phyloP scores from a whole-genome alignment of 345 rosid species.

The Gossypium herbaceum region DNA sequence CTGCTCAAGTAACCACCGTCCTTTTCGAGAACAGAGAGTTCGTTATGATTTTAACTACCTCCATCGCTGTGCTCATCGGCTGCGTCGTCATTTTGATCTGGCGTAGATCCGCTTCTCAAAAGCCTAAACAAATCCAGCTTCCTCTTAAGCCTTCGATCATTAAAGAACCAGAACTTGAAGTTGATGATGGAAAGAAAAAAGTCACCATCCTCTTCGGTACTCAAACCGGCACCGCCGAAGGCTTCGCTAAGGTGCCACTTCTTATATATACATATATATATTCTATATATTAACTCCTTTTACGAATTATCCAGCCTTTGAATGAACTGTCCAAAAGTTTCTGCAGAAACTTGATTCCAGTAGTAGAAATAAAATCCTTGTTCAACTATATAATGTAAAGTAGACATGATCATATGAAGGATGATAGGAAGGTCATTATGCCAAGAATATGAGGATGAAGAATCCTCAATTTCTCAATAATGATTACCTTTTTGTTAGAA shows the following conservation, averaged over 20 bases:
- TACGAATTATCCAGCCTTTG: neutral
- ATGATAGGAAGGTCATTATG: no score
- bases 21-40: constrained; percentile 41
- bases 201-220: constrained; percentile 88
- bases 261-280: neutral
- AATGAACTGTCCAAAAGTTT: no score
- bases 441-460: no score
- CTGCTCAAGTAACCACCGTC: constrained; percentile 33
- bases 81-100: constrained; percentile 67
- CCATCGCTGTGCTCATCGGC: constrained; percentile 84
- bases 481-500: no score
- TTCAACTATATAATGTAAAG: no score
- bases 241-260: constrained; percentile 76
- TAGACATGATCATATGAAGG: no score
- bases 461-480: no score
- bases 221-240: constrained; percentile 96
- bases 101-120: constrained; percentile 63
- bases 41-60: constrained; percentile 71
- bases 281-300: neutral
- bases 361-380: no score
- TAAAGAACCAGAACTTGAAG: constrained; percentile 56
- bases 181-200: constrained; percentile 70
- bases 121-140: constrained; percentile 29
- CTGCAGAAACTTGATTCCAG: no score
- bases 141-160: constrained; percentile 55